Evolutionary conservation across 805 yeast genomes (phyloP), one percentile per base, ranked within the genome.

Genomic region (Kodamaea nitidulidarum): DNA sequence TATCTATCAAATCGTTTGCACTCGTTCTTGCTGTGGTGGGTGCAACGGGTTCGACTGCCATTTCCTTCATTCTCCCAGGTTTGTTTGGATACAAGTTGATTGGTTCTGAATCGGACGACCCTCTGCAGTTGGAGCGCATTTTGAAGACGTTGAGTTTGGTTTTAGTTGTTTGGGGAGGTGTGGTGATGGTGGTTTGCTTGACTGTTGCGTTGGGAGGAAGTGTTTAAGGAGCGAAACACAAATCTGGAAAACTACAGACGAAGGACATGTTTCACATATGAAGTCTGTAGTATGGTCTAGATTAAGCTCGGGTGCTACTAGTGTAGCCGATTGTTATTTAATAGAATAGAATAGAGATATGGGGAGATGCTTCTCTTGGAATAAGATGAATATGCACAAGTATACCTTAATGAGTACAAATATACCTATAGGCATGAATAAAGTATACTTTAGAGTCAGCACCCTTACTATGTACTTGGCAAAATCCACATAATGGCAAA

Each of bases 21-120:
- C 75, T 81, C 34, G 90, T 90, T 10, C 65, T 88, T 48, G 88
- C 95, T 1, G 68, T 88, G 47, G 95, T 88, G 3, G 97, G 97
- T 2, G 85, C 96, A 1, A 88, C 96, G 0, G 96, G 96, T 0
- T 86, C 95, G 1, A 88, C 96, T 0, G 78, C 95, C 4, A 88
- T 90, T 37, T 88, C 96, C 9, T 88, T 88, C 55, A 88, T 87
- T 20, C 69, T 88, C 34, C 97, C 97, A 0, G 96, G 96, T 0
- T 64, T 87, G 15, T 87, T 88, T 55, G 95, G 91, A 3, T 87
- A 75, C 61, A 80, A 75, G 49, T 67, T 88, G 43, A 74, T 85
- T 39, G 82, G 78, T n/a, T 62, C 75, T 4, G 73, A 68, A 22
- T 42, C 52, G 26, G 50, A 42, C 37, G 47, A 46, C 24, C 50